Evolutionary conservation across 352 stramenopile species (phyloP), one percentile per base, ranked within the genome.

Genomic region (Globisporangium spiculum): DNA sequence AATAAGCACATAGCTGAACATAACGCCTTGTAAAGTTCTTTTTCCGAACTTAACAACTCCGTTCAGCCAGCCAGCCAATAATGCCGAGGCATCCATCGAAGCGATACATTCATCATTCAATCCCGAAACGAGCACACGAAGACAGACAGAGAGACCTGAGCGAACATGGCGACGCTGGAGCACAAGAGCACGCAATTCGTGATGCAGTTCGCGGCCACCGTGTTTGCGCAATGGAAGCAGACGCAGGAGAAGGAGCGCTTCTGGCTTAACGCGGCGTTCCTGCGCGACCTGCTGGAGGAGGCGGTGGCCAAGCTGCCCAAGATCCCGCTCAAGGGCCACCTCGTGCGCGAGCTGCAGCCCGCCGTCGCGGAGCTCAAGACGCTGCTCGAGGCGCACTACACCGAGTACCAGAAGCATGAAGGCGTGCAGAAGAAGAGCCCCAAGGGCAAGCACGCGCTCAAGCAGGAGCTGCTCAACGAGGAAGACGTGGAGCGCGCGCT

Each of bases 191-290:
- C 67, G 71, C 77, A 77, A 60, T 91, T 91, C 75, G 66, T 91
- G 59, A 75, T 67, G 64, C 78, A 86, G 60, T 91, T 91, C 66
- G 70, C 73, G 22, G 72, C 73, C 52, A 77, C 73, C 16, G 74
- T 89, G 27, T 91, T 90, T 68, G 57, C 75, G 59, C 79, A 89
- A 73, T 91, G 83, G 83, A 71, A 59, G 41, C 67, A 83, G 65
- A 22, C 36, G 10, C 9, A 61, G 6, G 57, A 69, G n/a, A 65
- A 73, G 8, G 69, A 77, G 56, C 77, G 74, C 34, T 91, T 91
- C 73, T 91, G 83, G 83, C 62, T 71, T 8, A 67, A 89, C 71
- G 68, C 60, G 1, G 24, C 60, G 22, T 79, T 79, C 54, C 62
- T 91, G 60, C 75, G 64, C 60, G 34, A 61, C 4, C 67, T 83